Percentiles rank a stretch among this genome's conserved stretches.
Evolutionary conservation across 306 rosid species (phyloP).

Genomic region (Cucumis melo): DNA sequence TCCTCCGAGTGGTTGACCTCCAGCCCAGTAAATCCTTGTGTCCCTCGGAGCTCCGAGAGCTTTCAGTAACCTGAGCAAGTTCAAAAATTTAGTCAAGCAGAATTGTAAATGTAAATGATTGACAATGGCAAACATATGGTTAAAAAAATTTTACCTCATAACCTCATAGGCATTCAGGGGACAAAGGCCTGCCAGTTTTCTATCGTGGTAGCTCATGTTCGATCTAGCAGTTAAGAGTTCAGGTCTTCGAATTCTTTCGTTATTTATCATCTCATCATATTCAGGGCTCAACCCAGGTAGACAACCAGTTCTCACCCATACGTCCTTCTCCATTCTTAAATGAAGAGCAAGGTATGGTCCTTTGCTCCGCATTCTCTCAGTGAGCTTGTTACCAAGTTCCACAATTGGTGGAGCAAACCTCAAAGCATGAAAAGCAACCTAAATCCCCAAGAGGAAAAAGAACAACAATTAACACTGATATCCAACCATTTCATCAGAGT

Average conservation of each 20-base stretch:
- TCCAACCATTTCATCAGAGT: not conserved
- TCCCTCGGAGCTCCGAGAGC: slow-evolving; percentile 77
- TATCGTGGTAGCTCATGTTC: slow-evolving; percentile 82
- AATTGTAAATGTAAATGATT: not conserved
- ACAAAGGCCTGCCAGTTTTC: slow-evolving; percentile 89
- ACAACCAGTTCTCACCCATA: slow-evolving; percentile 99
- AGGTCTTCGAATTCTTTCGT: slow-evolving; percentile 61
- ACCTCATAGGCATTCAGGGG: slow-evolving; percentile 81
- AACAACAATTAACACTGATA: not conserved
- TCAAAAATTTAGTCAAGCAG: not conserved
- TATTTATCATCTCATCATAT: slow-evolving; percentile 55
- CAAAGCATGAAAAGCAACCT: slow-evolving; percentile 96
- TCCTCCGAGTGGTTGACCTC: slow-evolving; percentile 87
- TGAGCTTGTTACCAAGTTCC: slow-evolving; percentile 62
- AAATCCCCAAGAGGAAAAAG: slow-evolving; percentile 12
- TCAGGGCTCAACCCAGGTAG: slow-evolving; percentile 69
- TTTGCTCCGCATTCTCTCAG: slow-evolving; percentile 68
- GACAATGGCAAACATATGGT: not conserved
- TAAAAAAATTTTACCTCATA: slow-evolving; percentile 35
- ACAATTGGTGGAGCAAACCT: slow-evolving; percentile 72
- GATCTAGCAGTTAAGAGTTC: slow-evolving; percentile 81
- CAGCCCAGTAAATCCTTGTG: slow-evolving; percentile 90
- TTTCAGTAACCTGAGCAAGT: slow-evolving; percentile 58
- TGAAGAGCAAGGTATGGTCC: slow-evolving; percentile 95
- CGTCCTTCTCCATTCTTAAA: slow-evolving; percentile 92